Evolutionary conservation across 495 filamentous ascomycete genomes (phyloP).

Genomic region (Immersiella caudata): DNA sequence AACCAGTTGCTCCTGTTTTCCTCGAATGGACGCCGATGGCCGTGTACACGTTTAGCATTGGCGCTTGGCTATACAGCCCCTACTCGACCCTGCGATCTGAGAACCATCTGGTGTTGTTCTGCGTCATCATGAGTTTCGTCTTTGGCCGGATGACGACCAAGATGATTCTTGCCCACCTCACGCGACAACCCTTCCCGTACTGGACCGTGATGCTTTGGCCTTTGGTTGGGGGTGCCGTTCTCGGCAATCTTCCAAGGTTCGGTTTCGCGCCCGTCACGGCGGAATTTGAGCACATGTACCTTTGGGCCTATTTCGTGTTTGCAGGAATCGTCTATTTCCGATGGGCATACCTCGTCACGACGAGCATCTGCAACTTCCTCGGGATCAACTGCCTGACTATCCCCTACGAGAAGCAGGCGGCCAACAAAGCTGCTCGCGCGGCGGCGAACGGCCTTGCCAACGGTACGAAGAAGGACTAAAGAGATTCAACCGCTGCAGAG

Average conservation of each 20-base stretch:
- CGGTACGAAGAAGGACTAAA: constrained; percentile 18
- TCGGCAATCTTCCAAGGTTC: constrained; percentile 79
- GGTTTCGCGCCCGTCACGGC: constrained; percentile 66
- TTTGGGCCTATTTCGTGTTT: constrained; percentile 79
- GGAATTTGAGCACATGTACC: constrained; percentile 74
- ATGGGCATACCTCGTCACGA: constrained; percentile 90
- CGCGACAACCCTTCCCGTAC: constrained; percentile 90
- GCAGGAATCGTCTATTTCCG: constrained; percentile 81
- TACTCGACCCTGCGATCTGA: constrained; percentile 76
- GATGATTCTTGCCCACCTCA: constrained; percentile 95
- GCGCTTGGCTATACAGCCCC: constrained; percentile 85
- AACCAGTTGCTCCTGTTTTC: constrained; percentile 83
- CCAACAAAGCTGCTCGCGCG: constrained; percentile 38
- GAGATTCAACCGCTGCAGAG: not conserved
- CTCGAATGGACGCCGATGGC: constrained; percentile 93
- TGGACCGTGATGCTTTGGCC: constrained; percentile 92
- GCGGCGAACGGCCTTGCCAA: constrained; percentile 30
- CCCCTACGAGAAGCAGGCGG: constrained; percentile 59
- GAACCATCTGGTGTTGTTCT: constrained; percentile 90
- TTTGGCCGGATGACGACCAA: constrained; percentile 99
- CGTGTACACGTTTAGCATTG: constrained; percentile 71
- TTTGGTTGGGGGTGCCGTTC: constrained; percentile 77
- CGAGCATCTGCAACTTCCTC: constrained; percentile 86
- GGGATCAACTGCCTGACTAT: constrained; percentile 95
- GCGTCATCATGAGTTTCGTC: constrained; percentile 90